These are phyloP conservation scores for Rhipidocladum racemiflorum DNA, from an alignment of 176 grass and related monocot species.

Conservation along the genomic window DNA sequence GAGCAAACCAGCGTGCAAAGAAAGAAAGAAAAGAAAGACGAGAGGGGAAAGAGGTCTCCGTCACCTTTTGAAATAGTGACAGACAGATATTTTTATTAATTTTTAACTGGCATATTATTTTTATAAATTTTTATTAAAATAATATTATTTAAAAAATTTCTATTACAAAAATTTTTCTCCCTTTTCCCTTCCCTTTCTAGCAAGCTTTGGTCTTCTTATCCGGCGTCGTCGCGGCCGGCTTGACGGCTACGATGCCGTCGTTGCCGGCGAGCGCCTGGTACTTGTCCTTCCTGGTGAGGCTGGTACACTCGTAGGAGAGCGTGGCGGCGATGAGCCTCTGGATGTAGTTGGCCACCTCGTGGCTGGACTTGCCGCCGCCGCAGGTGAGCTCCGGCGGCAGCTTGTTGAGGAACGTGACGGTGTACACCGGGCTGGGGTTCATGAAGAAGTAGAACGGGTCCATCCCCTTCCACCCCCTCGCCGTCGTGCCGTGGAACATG, in stretches of 20 bases:
- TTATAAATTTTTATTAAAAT: too few relatives aligned
- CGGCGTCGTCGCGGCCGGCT: not conserved
- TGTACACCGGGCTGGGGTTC: slow-evolving; percentile 76
- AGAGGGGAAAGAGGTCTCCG: too few relatives aligned
- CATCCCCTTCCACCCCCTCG: slow-evolving; percentile 82
- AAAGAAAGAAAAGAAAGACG: too few relatives aligned
- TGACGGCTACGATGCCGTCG: slow-evolving; percentile 49
- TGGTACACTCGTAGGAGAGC: slow-evolving; percentile 84
- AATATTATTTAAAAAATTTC: too few relatives aligned
- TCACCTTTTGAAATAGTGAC: too few relatives aligned
- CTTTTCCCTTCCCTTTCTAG: not conserved
- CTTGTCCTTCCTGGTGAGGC: slow-evolving; percentile 91
- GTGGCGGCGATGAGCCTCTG: slow-evolving; percentile 74
- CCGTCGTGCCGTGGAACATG: slow-evolving; percentile 86
- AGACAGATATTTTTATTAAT: too few relatives aligned
- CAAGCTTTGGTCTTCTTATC: not conserved
- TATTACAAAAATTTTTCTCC: too few relatives aligned
- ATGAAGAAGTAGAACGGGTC: slow-evolving; percentile 94
- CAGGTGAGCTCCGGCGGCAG: slow-evolving; percentile 67
- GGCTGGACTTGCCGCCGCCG: slow-evolving; percentile 53
- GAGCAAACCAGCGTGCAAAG: too few relatives aligned
- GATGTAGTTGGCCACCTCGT: slow-evolving; percentile 80
- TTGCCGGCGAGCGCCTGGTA: slow-evolving; percentile 71
- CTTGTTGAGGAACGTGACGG: slow-evolving; percentile 71
- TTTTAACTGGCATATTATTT: too few relatives aligned